Conservation (phyloP, 2,329 filamentous ascomycete genomes). For the Mariannaea elegans region DNA sequence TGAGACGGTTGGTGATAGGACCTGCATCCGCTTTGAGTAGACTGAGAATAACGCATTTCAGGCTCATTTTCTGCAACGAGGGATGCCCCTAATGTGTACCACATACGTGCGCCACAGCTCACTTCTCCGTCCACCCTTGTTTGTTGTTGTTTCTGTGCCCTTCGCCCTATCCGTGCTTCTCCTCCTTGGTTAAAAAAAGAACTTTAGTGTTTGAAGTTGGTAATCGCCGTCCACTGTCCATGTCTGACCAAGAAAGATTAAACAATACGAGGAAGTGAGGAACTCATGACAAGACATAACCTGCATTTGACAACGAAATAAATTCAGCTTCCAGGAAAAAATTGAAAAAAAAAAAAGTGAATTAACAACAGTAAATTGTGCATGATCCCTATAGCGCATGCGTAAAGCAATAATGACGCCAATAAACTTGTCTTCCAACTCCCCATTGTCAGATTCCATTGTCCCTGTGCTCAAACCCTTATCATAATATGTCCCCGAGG, state of each 20-base stretch:
- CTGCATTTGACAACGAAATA: slow-evolving; percentile 10
- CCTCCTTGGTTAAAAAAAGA: no score
- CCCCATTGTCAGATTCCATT: slow-evolving; percentile 40
- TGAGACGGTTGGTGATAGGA: not conserved
- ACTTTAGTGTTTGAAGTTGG: no score
- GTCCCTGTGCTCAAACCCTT: slow-evolving; percentile 32
- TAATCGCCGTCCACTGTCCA: no score
- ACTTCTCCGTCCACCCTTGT: not conserved
- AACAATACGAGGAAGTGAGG: no score
- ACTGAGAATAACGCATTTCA: slow-evolving; percentile 14
- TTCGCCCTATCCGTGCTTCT: slow-evolving; percentile 1
- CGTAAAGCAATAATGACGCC: slow-evolving; percentile 38
- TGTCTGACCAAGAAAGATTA: no score
- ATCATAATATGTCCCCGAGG: slow-evolving; percentile 28
- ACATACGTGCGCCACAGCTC: slow-evolving; percentile 19
- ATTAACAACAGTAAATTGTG: slow-evolving; percentile 30
- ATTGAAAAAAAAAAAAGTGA: slow-evolving; percentile 25
- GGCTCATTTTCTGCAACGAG: slow-evolving; percentile 14
- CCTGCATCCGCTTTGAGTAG: slow-evolving; percentile 10
- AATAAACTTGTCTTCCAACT: slow-evolving; percentile 43
- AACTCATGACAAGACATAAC: no score
- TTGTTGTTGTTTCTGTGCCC: not conserved
- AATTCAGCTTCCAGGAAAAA: slow-evolving; percentile 33
- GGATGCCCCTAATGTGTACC: slow-evolving; percentile 14
- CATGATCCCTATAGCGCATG: slow-evolving; percentile 29